A percentile compares a stretch with the other conserved stretches of the same genome.
These are phyloP conservation scores for Colletotrichum australisinense DNA, from an alignment of 2,329 filamentous ascomycete species.

Conservation along the genomic window DNA sequence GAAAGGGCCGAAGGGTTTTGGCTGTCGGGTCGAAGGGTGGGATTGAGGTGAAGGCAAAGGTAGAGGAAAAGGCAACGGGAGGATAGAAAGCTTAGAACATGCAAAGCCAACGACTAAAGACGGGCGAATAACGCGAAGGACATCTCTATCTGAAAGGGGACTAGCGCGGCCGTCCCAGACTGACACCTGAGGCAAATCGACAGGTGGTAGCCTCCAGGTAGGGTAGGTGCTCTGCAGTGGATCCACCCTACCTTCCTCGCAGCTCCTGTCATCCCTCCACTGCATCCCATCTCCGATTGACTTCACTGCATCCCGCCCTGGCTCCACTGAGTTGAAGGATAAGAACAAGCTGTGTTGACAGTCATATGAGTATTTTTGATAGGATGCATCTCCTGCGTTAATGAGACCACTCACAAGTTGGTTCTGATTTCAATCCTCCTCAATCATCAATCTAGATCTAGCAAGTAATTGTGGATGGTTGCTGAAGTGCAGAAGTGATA, in stretches of 20 bases:
- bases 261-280: neutral
- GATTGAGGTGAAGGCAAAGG: neutral
- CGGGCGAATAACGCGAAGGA: slow-evolving; percentile 1
- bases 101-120: neutral
- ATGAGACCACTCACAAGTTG: neutral
- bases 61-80: neutral
- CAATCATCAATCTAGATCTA: neutral
- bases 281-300: neutral
- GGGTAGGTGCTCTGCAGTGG: neutral
- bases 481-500: neutral
- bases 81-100: slow-evolving; percentile 1
- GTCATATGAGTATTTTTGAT: neutral
- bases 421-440: neutral
- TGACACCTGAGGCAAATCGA: neutral
- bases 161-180: neutral
- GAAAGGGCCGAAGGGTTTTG: neutral
- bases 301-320: neutral
- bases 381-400: neutral
- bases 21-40: neutral
- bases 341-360: neutral
- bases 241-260: neutral
- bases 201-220: too few species aligned
- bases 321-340: neutral
- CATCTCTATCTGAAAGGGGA: neutral
- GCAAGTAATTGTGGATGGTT: neutral